Evolutionary conservation across 2,329 filamentous ascomycete species (phyloP).

Genomic region (Microascus cirrosus): DNA sequence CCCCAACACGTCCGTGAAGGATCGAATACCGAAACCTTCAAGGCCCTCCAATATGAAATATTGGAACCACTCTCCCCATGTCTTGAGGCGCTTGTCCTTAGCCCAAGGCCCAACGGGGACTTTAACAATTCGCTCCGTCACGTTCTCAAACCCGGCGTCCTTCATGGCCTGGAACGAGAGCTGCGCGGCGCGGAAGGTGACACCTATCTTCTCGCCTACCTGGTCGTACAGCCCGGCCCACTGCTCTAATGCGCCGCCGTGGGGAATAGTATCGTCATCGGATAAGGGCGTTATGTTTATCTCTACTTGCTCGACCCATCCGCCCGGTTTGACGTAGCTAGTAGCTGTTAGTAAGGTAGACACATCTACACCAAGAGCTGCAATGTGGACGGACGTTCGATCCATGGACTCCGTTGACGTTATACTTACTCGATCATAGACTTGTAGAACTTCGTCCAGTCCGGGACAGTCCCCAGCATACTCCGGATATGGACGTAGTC

Average conservation of each 20-base stretch:
- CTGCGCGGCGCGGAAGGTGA: constrained; percentile 10
- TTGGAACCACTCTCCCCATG: constrained; percentile 15
- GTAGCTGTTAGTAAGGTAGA: not conserved
- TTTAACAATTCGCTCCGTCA: constrained; percentile 11
- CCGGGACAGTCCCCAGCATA: constrained; percentile 15
- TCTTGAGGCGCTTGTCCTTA: constrained; percentile 21
- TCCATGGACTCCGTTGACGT: not conserved
- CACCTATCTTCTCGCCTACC: constrained; percentile 11
- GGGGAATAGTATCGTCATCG: constrained; percentile 14
- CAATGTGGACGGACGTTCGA: not conserved
- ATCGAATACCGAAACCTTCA: constrained; percentile 14
- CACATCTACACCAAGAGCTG: not conserved
- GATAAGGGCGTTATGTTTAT: constrained; percentile 2
- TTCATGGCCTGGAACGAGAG: constrained; percentile 5
- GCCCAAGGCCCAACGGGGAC: constrained; percentile 27
- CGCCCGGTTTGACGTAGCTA: constrained; percentile 20
- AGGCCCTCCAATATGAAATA: constrained; percentile 14
- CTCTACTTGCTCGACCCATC: constrained; percentile 16
- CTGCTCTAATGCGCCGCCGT: constrained; percentile 9
- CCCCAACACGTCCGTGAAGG: constrained; percentile 13
- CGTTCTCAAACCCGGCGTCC: constrained; percentile 10
- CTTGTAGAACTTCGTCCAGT: constrained; percentile 20
- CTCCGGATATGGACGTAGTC: constrained; percentile 17
- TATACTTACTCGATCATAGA: constrained; percentile 20
- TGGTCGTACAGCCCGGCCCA: constrained; percentile 11